These are phyloP conservation scores for Chytriomyces confervae DNA, from an alignment of 192 early-diverging fungal genomes.

Conservation along the genomic window DNA sequence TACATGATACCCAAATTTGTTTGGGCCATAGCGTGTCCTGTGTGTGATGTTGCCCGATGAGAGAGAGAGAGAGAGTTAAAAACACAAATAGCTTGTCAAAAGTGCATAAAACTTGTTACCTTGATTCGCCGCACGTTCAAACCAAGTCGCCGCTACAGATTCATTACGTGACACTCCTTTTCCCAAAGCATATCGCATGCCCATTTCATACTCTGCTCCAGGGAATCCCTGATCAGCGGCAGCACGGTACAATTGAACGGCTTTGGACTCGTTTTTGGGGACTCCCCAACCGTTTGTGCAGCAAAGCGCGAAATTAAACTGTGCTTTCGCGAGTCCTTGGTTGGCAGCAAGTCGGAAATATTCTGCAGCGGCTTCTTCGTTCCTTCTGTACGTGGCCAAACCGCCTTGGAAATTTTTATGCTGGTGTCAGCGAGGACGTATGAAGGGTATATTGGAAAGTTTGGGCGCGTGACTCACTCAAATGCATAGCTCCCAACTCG, in stretches of 20 bases:
- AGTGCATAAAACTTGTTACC: background rate
- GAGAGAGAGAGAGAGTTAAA: too few relatives aligned
- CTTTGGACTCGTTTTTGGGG: conserved; percentile 7
- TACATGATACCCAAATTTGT: background rate
- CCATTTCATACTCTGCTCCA: background rate
- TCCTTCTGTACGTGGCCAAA: background rate
- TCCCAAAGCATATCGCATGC: background rate
- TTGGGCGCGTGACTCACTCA: background rate
- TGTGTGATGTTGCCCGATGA: too few relatives aligned
- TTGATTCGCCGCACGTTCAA: background rate
- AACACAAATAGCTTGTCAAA: too few relatives aligned
- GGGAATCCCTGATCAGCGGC: conserved; percentile 7
- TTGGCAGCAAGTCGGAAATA: conserved; percentile 14
- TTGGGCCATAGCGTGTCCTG: background rate
- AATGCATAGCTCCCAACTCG: background rate
- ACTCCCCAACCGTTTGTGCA: background rate
- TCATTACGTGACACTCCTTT: background rate
- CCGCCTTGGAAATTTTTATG: background rate
- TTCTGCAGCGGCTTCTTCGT: background rate
- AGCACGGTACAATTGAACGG: background rate
- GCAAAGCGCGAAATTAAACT: background rate
- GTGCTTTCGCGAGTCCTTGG: conserved; percentile 1
- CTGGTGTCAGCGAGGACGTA: background rate
- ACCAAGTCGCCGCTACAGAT: background rate
- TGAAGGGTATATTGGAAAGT: background rate